Evolutionary conservation across 2,329 filamentous ascomycete species (phyloP), one percentile per base, ranked within the genome.

Genomic region (Cordyceps fumosorosea): DNA sequence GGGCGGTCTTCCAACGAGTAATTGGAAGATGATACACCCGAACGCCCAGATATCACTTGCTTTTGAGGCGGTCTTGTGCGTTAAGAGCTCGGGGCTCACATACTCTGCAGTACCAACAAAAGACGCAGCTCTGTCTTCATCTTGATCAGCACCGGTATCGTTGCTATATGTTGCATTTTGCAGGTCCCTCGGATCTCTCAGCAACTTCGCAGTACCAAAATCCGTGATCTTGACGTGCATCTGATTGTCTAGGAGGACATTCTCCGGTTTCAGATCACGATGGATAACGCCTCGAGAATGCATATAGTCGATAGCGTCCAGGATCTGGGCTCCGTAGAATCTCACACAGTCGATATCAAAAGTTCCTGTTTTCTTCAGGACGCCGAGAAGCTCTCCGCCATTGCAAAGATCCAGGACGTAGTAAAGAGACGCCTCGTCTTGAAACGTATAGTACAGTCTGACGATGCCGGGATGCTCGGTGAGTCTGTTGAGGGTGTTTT

Each of bases 211-310:
- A 0, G 95, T 99, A 48, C 95, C 95, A 72, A 99, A 99, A 75
- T 99, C 95, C 8, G 95, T 99, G 66, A 99, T 97, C 74, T 99
- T 99, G 76, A 98, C 88, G 70, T 98, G 91, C 90, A 97, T 96
- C 70, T 96, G 89, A 66, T 93, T 89, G 73, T 99, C 95, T 44
- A 99, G 81, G 7, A 99, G 83, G 4, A 99, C 93, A 67, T 99
- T 99, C 73, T 99, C 95, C 0, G 95, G 95, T 72, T 99, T 99
- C 66, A 99, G 76, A 72, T 99, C 95, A 66, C 95, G 89, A 74
- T 99, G 95, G 64, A 99, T 98, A 26, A 99, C 92, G 24, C 93
- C 95, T 65, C 91, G 86, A 48, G 88, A 91, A 77, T 99, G 95
- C 95, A 99, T 99, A 74, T 98, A 98, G 70, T 93, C 91, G 71